Evolutionary conservation across 768 basidiomycete species (phyloP), one percentile per base, ranked within the genome.

Genomic region (Suillus luteus): DNA sequence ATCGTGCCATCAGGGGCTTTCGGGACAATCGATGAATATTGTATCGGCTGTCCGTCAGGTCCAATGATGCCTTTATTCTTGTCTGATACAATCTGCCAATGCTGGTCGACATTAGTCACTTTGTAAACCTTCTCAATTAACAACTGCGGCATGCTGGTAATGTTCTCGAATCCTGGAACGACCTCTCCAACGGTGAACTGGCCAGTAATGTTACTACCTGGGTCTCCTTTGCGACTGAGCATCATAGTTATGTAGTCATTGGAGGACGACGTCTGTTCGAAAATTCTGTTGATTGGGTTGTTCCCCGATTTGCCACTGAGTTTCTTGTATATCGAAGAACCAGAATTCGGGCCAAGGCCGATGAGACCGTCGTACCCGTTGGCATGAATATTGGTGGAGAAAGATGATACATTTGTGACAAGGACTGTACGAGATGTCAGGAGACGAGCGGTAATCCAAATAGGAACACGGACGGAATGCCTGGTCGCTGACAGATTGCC

Each of bases 31-130:
- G 90, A 90, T 15, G 83, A 75, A 61, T 86, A 75, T 27, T 78
- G 65, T 64, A 93, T 87, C 12, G 83, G 74, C 27, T 83, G 77
- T 27, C 91, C 90, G 69, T 92, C 91, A 0, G 92, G 92, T 8
- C 92, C 92, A 66, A 90, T 87, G 55, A 93, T 84, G 31, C 88
- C 90, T 52, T 78, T 75, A 61, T 83, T 70, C 66, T 83, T 81
- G 76, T 93, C 90, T 0, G 88, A 87, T 61, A 88, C 73, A 14
- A 86, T 80, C 69, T 92, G 90, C 91, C 91, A 93, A 73, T 93
- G 92, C 76, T 93, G 92, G 69, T 92, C 89, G 60, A 82, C 78
- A 71, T 84, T 73, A 37, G 89, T 77, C 48, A 89, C 73, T 63
- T 77, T 78, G 68, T 85, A 85, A 41, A 92, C 89, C 27, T 79